Conservation (phyloP, 2,329 filamentous ascomycete species). For the Botryotinia convoluta region DNA sequence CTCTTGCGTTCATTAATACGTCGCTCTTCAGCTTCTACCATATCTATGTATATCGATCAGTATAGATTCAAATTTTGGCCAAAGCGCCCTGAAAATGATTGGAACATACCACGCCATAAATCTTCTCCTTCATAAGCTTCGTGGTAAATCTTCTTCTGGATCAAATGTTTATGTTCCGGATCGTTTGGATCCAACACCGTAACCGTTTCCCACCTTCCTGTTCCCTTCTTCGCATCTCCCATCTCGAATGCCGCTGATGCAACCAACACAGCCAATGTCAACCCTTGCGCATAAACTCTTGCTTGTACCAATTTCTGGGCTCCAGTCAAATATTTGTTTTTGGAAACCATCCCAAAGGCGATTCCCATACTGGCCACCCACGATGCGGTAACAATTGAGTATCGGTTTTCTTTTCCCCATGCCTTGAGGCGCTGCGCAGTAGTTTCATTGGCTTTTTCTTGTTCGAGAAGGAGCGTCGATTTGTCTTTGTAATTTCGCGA, state of each 20-base stretch:
- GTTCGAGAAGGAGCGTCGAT: conserved; percentile 27
- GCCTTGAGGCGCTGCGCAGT: conserved; percentile 60
- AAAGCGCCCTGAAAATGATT: background rate
- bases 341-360: conserved; percentile 60
- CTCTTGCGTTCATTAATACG: conserved; percentile 46
- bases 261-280: conserved; percentile 66
- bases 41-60: conserved; percentile 54
- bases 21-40: conserved; percentile 78
- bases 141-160: conserved; percentile 85
- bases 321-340: conserved; percentile 59
- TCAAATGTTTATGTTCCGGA: conserved; percentile 75
- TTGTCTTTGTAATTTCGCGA: conserved; percentile 40
- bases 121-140: conserved; percentile 87
- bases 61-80: background rate
- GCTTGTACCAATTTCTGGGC: conserved; percentile 73
- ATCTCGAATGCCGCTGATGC: conserved; percentile 68
- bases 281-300: conserved; percentile 71
- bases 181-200: conserved; percentile 78
- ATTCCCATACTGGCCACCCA: conserved; percentile 66
- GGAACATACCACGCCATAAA: conserved; percentile 76
- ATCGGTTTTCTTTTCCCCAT: conserved; percentile 69
- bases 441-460: conserved; percentile 43
- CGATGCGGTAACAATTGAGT: conserved; percentile 64
- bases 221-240: conserved; percentile 71
- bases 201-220: conserved; percentile 80